These are phyloP conservation scores for Cyanodermella asteris DNA, from an alignment of 2,329 filamentous ascomycete genomes.

Conservation along the genomic window DNA sequence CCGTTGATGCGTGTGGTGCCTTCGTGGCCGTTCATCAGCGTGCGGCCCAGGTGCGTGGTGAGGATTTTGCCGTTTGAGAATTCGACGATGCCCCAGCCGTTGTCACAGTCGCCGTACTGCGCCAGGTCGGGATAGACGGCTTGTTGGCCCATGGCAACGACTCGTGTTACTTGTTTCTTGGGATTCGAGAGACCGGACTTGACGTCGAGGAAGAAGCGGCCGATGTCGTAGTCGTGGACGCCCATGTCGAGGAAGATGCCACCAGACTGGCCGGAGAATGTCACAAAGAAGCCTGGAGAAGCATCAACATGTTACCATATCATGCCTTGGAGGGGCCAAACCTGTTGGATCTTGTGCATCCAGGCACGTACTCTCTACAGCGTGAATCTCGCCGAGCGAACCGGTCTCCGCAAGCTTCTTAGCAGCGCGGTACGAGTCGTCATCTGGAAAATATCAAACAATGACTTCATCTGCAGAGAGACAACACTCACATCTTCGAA, in stretches of 20 bases:
- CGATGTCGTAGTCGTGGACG: constrained; percentile 13
- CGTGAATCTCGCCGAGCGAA: too few species aligned
- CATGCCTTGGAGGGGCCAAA: constrained; percentile 8
- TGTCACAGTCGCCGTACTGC: constrained; percentile 15
- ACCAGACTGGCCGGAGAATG: constrained; percentile 14
- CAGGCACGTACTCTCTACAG: too few species aligned
- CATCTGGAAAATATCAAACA: too few species aligned
- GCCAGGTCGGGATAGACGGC: constrained; percentile 14
- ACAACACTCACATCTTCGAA: too few species aligned
- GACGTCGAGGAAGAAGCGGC: constrained; percentile 11
- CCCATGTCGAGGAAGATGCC: constrained; percentile 16
- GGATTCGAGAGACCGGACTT: constrained; percentile 11
- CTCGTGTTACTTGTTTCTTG: constrained; percentile 14
- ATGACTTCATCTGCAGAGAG: too few species aligned
- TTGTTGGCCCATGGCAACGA: constrained; percentile 13
- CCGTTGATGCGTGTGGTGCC: constrained; percentile 15
- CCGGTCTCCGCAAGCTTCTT: too few species aligned
- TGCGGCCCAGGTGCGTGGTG: constrained; percentile 15
- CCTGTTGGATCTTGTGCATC: constrained; percentile 6
- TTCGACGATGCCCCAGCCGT: constrained; percentile 16
- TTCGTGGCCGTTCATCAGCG: constrained; percentile 17
- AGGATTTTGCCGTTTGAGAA: constrained; percentile 17
- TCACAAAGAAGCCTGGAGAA: constrained; percentile 12
- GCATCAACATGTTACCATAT: constrained; percentile 4
- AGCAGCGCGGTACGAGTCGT: too few species aligned